Conservation (phyloP, 2,329 filamentous ascomycete genomes). For the Amphichorda felina region DNA sequence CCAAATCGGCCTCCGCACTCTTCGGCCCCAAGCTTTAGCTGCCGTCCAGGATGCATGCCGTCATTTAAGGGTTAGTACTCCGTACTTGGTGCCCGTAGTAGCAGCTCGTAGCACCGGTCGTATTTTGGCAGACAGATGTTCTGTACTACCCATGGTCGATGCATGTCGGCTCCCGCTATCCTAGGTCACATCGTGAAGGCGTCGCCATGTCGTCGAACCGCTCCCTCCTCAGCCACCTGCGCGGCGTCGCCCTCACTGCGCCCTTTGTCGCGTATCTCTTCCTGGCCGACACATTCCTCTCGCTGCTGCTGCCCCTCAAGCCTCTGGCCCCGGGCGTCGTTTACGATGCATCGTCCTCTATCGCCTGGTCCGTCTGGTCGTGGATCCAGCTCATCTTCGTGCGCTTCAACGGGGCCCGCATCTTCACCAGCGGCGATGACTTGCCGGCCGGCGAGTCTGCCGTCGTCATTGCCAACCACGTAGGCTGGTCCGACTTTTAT, state of each 20-base stretch:
- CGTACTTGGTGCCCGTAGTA: no score
- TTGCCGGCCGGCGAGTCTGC: conserved; percentile 44
- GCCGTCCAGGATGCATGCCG: no score
- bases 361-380: conserved; percentile 42
- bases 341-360: conserved; percentile 40
- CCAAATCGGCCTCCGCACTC: no score
- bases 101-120: no score
- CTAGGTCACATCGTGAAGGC: no score
- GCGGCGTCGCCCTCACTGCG: conserved; percentile 27
- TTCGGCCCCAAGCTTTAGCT: no score
- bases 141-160: no score
- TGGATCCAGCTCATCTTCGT: conserved; percentile 48
- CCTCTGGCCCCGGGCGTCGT: conserved; percentile 33
- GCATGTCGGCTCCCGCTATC: no score
- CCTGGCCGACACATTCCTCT: conserved; percentile 37
- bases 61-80: no score
- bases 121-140: no score
- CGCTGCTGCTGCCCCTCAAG: conserved; percentile 33
- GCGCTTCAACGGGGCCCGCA: conserved; percentile 35
- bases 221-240: conserved; percentile 21
- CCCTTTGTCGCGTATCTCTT: conserved; percentile 44
- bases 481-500: conserved; percentile 52
- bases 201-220: conserved; percentile 6
- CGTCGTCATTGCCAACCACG: conserved; percentile 48
- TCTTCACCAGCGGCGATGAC: conserved; percentile 38